Base-by-base conservation (phyloP, 768 basidiomycete species). In the Rhodotorula kratochvilovae region DNA sequence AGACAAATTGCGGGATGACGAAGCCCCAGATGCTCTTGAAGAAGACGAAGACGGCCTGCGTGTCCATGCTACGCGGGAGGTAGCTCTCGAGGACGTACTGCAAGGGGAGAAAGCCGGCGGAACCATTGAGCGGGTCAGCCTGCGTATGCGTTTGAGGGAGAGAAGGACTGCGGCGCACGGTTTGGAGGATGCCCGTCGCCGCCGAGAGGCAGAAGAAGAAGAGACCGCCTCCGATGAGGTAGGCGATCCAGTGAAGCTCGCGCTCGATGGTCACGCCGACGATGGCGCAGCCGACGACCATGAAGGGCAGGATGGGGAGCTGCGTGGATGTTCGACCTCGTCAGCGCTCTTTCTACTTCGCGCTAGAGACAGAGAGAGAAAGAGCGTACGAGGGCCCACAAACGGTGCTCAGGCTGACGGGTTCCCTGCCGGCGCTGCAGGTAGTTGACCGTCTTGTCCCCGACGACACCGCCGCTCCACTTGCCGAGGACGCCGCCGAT, bases 21-120 rank as follows among this genome's bases (percentile, higher is more conserved):
- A 77, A 77, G 43, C 75, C 77, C 75, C 75, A 77, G 39, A 77
- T 76, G n/a, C 64, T 70, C 60, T 76, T 77, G 68, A 67, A 77
- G 63, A 77, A 76, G 39, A 74, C 65, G 64, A 77, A 77, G 53
- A 67, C 73, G 12, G 77, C 77, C 54, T 74, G 66, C 25, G 72
- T 75, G 53, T 77, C 75, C 73, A 75, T 76, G 1, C 73, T 68
- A 36, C 68, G 62, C 25, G 66, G 39, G 45, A 77, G 29, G 59
- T 72, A 77, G 31, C 64, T 59, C 62, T 77, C 77, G n/a, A 77
- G 64, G n/a, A 77, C 75, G 61, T 76, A 77, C 53, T 54, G 53
- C 53, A 29, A 29, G 31, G 51, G n/a, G 51, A 8, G 25, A 12
- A 53, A 13, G 51, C n/a, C 27, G 25, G 27, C 48, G n/a, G n/a